phyloP scores from a whole-genome alignment of 2,329 filamentous ascomycete species.

The Huntiella bhutanensis region DNA sequence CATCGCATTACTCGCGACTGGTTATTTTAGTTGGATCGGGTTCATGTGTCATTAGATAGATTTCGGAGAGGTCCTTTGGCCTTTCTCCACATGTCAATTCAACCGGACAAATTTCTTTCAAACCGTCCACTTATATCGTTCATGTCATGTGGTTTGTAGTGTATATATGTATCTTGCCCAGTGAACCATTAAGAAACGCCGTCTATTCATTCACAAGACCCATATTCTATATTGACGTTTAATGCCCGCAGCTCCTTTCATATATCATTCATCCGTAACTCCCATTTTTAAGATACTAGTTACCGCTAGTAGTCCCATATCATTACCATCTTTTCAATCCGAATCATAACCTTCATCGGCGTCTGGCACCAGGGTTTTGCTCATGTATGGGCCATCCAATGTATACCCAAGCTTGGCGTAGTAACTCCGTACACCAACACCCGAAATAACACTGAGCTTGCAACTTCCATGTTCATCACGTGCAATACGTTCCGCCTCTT shows the following conservation, averaged over 20 bases:
- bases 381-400: conserved; percentile 78
- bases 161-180: background rate
- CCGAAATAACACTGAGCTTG: conserved; percentile 96
- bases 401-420: conserved; percentile 86
- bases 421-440: conserved; percentile 87
- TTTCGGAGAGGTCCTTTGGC: too few species aligned
- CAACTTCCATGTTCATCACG: conserved; percentile 80
- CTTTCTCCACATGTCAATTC: too few species aligned
- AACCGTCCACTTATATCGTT: too few species aligned
- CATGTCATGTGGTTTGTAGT: background rate
- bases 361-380: conserved; percentile 21
- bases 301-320: background rate
- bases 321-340: background rate
- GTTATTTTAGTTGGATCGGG: background rate
- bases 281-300: conserved; percentile 8
- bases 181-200: background rate
- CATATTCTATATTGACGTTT: background rate
- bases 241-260: background rate
- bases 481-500: conserved; percentile 90
- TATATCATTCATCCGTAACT: background rate
- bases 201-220: background rate
- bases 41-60: too few species aligned
- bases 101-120: too few species aligned
- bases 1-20: background rate
- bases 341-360: conserved; percentile 7